Base-by-base conservation (phyloP, 176 grass and related monocot species). In the Musa itinerans region DNA sequence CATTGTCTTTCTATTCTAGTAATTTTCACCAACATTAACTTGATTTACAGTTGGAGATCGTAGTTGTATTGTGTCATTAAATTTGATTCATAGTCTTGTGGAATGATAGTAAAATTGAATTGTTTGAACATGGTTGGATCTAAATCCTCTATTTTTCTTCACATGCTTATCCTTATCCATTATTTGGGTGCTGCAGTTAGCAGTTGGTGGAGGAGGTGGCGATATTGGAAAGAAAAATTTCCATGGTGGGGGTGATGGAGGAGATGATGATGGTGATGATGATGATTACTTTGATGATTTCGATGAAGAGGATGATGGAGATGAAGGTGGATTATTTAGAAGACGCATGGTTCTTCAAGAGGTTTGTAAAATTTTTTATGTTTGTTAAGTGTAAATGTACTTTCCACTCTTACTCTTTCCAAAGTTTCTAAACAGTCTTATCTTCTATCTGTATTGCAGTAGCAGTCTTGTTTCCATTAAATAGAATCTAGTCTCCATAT, bases 261-360 rank as follows among this genome's bases (percentile, higher is more conserved):
- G 90, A 50, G 93, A 97, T 85, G 95, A 99, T 72, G 90, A 87
- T 72, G 93, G 87, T 8, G 95, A 99, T 74, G 90, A 98, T 86
- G 95, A 99, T 82, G 88, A 99, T 80, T 99, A 99, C 65, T 94
- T 94, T 16, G 95, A 89, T 86, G 95, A 99, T 69, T 99, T 91
- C 82, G 95, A 93, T 78, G 95, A 99, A 61, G 94, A 84, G 20
- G 90, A 91, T 19, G 95, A 94, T 63, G 85, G 85, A 76, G 95
- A 84, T 64, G 88, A 91, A 76, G 82, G 90, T 80, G 95, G 95
- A 66, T 81, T 99, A 74, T 94, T 99, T 69, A 91, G 90, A 73
- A 91, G 76, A 65, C 84, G 90, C 65, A 81, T 94, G 83, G 73
- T 94, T 79, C 61, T 94, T 70, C 75, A 91, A 61, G 95, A 99